Conservation (phyloP, 2,329 filamentous ascomycete genomes). For the Basipetospora chlamydospora region DNA sequence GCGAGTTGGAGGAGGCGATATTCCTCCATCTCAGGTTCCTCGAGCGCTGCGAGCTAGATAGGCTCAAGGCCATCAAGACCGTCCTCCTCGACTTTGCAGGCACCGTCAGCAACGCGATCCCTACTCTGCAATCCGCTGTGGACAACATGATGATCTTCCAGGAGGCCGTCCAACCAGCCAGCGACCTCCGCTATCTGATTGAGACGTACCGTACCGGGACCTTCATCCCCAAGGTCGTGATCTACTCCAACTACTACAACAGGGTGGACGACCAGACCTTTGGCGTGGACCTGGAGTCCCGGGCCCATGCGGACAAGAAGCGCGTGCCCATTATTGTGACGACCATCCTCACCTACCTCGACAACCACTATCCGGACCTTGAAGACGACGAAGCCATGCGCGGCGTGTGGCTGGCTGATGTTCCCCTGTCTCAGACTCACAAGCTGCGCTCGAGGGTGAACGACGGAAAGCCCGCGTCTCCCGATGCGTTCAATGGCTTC, state of each 20-base stretch:
- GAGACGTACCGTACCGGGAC: slow-evolving; percentile 95
- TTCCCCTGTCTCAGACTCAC: slow-evolving; percentile 73
- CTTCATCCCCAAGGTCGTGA: slow-evolving; percentile 77
- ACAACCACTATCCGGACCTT: slow-evolving; percentile 92
- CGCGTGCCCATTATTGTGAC: slow-evolving; percentile 87
- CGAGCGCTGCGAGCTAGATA: slow-evolving; percentile 90
- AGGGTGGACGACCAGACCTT: slow-evolving; percentile 96
- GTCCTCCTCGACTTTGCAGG: slow-evolving; percentile 96
- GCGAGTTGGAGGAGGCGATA: slow-evolving; percentile 91
- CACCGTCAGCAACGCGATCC: slow-evolving; percentile 94
- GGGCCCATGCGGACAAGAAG: slow-evolving; percentile 86
- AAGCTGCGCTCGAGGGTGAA: slow-evolving; percentile 73
- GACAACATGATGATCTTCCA: slow-evolving; percentile 99
- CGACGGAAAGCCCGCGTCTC: slow-evolving; percentile 65
- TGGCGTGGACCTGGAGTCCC: slow-evolving; percentile 91
- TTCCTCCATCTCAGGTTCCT: slow-evolving; percentile 87
- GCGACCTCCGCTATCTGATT: slow-evolving; percentile 81
- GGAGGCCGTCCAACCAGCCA: slow-evolving; percentile 88
- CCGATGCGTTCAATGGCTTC: slow-evolving; percentile 69
- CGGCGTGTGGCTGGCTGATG: slow-evolving; percentile 87
- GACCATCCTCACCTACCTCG: slow-evolving; percentile 83
- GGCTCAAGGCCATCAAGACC: slow-evolving; percentile 94
- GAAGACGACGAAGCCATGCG: slow-evolving; percentile 90
- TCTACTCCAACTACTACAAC: slow-evolving; percentile 99
- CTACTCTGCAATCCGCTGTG: slow-evolving; percentile 84